phyloP scores from a whole-genome alignment of 805 yeast genomes.

The Ogataea wickerhamii region DNA sequence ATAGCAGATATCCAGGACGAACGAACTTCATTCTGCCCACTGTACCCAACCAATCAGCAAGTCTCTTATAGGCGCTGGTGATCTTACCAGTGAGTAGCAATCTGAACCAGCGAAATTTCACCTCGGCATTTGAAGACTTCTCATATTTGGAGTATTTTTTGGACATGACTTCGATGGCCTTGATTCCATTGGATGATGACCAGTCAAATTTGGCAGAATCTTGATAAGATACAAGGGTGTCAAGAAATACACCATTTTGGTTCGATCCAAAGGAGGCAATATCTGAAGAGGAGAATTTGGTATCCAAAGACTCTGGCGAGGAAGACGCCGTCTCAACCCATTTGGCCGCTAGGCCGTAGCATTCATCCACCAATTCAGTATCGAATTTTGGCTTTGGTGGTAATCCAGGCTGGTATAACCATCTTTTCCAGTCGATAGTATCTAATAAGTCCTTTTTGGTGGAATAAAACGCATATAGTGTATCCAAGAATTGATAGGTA shows the following conservation, averaged over 20 bases:
- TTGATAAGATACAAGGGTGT: conserved; percentile 54
- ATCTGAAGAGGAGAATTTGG: conserved; percentile 46
- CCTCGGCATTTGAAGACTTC: conserved; percentile 70
- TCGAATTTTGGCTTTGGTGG: conserved; percentile 86
- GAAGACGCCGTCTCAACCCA: conserved; percentile 50
- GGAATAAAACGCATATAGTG: conserved; percentile 58
- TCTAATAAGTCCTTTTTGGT: conserved; percentile 51
- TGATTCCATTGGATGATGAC: conserved; percentile 31
- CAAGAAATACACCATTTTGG: conserved; percentile 78
- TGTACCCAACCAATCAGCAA: conserved; percentile 84
- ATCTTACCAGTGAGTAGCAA: conserved; percentile 58
- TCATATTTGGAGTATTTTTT: conserved; percentile 39
- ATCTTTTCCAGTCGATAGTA: conserved; percentile 76
- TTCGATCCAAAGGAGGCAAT: conserved; percentile 60
- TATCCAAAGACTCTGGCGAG: conserved; percentile 24
- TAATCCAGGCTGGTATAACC: conserved; percentile 81
- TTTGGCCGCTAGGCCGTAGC: conserved; percentile 57
- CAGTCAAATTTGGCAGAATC: conserved; percentile 39
- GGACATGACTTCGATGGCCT: conserved; percentile 32
- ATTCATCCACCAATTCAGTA: conserved; percentile 71
- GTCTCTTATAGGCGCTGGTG: conserved; percentile 40
- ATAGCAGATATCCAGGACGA: conserved; percentile 74
- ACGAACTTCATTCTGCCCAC: conserved; percentile 95
- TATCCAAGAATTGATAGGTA: conserved; percentile 74
- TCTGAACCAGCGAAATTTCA: conserved; percentile 71